Evolutionary conservation across 208 protist genomes (phyloP).

Genomic region (Acanthamoeba polyphaga): DNA sequence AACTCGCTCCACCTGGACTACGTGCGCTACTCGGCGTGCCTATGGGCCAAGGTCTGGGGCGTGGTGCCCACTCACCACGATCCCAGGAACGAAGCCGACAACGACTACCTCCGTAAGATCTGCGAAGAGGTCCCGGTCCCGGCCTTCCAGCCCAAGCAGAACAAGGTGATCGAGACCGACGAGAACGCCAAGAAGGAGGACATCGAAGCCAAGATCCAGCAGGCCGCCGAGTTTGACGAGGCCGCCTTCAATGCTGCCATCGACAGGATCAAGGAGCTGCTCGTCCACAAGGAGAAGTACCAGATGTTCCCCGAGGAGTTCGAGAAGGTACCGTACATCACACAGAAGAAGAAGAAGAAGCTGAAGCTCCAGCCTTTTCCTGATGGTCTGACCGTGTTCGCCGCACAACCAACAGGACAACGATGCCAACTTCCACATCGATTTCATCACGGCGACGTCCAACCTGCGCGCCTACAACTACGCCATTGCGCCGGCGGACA

Average conservation of each 20-base stretch:
- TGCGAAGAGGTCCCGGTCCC: conserved; percentile 50
- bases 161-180: conserved; percentile 89
- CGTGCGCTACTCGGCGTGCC: conserved; percentile 90
- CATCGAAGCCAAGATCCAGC: conserved; percentile 1
- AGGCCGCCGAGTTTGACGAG: conserved; percentile 22
- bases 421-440: conserved; percentile 87
- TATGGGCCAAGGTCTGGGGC: conserved; percentile 86
- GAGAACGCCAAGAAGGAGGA: conserved; percentile 87
- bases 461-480: conserved; percentile 93
- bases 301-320: conserved; percentile 65
- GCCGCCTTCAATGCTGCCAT: conserved; percentile 53
- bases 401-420: conserved; percentile 81
- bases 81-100: conserved; percentile 21
- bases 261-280: neutral
- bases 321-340: conserved; percentile 77
- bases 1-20: conserved; percentile 90
- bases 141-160: conserved; percentile 68
- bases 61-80: conserved; percentile 3
- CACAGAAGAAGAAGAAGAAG: neutral
- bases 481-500: conserved; percentile 93
- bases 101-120: conserved; percentile 34
- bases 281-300: conserved; percentile 24
- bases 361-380: neutral
- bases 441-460: conserved; percentile 88
- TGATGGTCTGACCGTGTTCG: neutral